Conservation (phyloP, 1,284 basidiomycete species). For the Rhodotorula sp. region DNA sequence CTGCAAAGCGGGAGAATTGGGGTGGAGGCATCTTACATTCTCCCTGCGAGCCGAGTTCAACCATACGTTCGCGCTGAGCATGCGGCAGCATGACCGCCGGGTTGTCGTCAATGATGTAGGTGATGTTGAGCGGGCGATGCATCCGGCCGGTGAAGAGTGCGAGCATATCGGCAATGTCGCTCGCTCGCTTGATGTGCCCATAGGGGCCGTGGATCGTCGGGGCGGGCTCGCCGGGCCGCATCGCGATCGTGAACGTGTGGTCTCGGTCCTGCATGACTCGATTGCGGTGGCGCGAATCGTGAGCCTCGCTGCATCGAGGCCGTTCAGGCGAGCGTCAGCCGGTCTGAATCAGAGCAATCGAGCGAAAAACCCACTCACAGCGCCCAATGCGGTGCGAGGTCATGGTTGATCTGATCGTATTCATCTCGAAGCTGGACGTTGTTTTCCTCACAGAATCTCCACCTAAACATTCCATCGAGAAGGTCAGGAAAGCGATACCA, state of each 20-base stretch:
- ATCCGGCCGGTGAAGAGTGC: conserved; percentile 48
- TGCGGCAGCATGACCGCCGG: conserved; percentile 54
- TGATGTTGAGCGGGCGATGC: conserved; percentile 48
- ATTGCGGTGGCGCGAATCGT: conserved; percentile 40
- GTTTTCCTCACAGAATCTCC: conserved; percentile 42
- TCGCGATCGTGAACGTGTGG: conserved; percentile 44
- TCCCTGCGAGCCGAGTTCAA: conserved; percentile 50
- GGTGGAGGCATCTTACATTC: conserved; percentile 47
- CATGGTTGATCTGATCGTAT: conserved; percentile 46
- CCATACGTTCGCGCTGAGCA: conserved; percentile 49
- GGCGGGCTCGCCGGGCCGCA: conserved; percentile 29
- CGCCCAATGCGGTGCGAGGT: conserved; percentile 41
- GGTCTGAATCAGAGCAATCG: not conserved
- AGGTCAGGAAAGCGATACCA: not conserved
- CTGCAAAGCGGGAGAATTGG: not conserved
- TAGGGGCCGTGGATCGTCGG: conserved; percentile 35
- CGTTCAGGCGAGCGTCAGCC: not conserved
- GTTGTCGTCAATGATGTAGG: conserved; percentile 54
- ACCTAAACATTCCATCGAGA: conserved; percentile 25
- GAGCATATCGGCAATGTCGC: conserved; percentile 46
- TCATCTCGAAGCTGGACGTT: conserved; percentile 46
- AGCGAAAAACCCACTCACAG: conserved; percentile 18
- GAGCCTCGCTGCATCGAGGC: conserved; percentile 19
- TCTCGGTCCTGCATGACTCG: conserved; percentile 44
- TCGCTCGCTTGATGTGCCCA: conserved; percentile 41